Evolutionary conservation across 306 rosid species (phyloP).

Genomic region (Vicia sativa): DNA sequence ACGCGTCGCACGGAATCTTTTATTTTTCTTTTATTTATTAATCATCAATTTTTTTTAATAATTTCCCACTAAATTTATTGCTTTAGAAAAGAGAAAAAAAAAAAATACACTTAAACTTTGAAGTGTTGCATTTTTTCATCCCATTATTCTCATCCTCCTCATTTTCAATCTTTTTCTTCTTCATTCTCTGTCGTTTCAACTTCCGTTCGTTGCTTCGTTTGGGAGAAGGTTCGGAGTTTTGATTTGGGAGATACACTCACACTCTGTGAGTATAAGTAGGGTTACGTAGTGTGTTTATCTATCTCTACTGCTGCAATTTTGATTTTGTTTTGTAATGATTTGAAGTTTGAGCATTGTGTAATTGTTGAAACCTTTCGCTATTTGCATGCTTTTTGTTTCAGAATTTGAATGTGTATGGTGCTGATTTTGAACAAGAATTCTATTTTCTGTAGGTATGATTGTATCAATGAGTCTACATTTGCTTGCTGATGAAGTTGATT

Average conservation of each 20-base stretch:
- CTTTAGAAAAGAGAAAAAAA: background rate
- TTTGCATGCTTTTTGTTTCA: conserved; percentile 33
- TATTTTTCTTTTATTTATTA: conserved; percentile 18
- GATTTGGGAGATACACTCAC: conserved; percentile 5
- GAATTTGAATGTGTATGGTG: conserved; percentile 14
- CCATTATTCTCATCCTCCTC: background rate
- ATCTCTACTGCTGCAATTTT: no score
- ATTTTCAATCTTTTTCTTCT: background rate
- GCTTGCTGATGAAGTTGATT: conserved; percentile 19
- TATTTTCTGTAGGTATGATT: background rate
- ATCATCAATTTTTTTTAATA: background rate
- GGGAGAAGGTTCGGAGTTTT: conserved; percentile 19
- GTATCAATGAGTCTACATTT: conserved; percentile 15
- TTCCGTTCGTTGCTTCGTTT: conserved; percentile 41
- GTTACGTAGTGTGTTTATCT: conserved; percentile 1
- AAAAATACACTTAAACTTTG: conserved; percentile 20
- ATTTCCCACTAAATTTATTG: conserved; percentile 35
- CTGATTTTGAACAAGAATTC: conserved; percentile 1
- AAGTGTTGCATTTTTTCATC: conserved; percentile 3
- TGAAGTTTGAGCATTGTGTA: background rate
- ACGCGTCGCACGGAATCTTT: conserved; percentile 10
- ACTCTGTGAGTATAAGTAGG: conserved; percentile 34
- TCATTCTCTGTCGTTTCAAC: conserved; percentile 45
- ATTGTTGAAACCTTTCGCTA: background rate
- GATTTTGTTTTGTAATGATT: conserved; percentile 8